Conservation (phyloP, 1,284 basidiomycete genomes). For the Somion occarium region DNA sequence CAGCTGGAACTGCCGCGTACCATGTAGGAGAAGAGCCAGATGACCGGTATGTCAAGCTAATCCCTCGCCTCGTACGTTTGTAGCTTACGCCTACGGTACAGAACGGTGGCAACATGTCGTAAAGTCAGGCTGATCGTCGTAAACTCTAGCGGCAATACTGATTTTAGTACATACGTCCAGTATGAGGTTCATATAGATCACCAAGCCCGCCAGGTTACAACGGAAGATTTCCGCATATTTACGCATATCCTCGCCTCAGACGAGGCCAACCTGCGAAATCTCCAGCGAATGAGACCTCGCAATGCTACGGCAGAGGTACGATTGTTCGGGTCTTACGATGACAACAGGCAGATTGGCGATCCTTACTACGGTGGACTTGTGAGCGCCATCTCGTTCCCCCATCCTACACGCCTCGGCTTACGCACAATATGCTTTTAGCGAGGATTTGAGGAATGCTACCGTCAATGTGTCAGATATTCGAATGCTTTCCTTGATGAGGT, state of each 20-base stretch:
- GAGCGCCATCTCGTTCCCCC: slow-evolving; percentile 21
- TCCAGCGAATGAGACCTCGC: slow-evolving; percentile 51
- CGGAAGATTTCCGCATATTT: slow-evolving; percentile 58
- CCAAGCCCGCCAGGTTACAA: slow-evolving; percentile 51
- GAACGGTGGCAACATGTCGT: slow-evolving; percentile 56
- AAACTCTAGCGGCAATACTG: neutral
- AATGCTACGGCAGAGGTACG: slow-evolving; percentile 54
- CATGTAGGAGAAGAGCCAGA: slow-evolving; percentile 73
- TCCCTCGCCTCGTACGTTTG: neutral
- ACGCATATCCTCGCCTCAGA: slow-evolving; percentile 73
- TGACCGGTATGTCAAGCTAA: slow-evolving; percentile 50
- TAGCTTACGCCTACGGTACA: too few relatives aligned
- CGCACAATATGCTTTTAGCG: slow-evolving; percentile 27
- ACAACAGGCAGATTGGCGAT: slow-evolving; percentile 60
- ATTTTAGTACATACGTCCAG: too few relatives aligned
- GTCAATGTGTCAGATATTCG: slow-evolving; percentile 62
- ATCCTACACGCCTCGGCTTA: neutral
- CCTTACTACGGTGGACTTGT: slow-evolving; percentile 74
- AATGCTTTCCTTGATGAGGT: slow-evolving; percentile 71
- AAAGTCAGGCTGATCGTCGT: slow-evolving; percentile 54
- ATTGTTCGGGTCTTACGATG: slow-evolving; percentile 73
- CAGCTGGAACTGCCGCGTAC: slow-evolving; percentile 69
- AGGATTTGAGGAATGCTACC: slow-evolving; percentile 56
- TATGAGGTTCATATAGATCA: slow-evolving; percentile 57
- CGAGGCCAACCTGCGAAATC: slow-evolving; percentile 54